Conservation (phyloP, 495 filamentous ascomycete species). For the Friedmanniomyces simplex region DNA sequence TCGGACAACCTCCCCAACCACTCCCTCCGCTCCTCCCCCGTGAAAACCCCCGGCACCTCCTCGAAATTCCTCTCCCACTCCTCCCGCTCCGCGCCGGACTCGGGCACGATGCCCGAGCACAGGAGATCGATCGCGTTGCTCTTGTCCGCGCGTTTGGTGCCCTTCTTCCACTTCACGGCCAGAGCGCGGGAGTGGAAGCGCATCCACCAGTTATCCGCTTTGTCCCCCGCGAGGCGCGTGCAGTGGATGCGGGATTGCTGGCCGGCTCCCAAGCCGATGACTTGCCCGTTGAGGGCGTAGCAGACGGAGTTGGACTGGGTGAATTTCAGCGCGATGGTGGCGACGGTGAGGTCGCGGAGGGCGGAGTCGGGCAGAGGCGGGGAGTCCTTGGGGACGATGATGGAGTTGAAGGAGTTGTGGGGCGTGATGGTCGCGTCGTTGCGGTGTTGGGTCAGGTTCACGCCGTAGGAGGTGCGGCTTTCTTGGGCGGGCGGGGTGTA, state of each 20-base stretch:
- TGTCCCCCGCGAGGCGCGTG: slow-evolving; percentile 95
- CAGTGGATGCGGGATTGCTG: slow-evolving; percentile 98
- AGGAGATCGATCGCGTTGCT: slow-evolving; percentile 95
- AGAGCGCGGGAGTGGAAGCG: slow-evolving; percentile 85
- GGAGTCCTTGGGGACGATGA: slow-evolving; percentile 75
- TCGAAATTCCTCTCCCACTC: slow-evolving; percentile 85
- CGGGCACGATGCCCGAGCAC: slow-evolving; percentile 77
- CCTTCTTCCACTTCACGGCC: slow-evolving; percentile 89
- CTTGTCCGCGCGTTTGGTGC: slow-evolving; percentile 91
- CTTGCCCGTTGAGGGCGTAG: slow-evolving; percentile 89
- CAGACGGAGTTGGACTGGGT: slow-evolving; percentile 98
- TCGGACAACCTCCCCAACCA: slow-evolving; percentile 73
- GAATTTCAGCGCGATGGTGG: slow-evolving; percentile 94
- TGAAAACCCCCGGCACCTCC: slow-evolving; percentile 76
- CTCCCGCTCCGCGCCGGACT: slow-evolving; percentile 67
- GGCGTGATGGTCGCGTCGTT: slow-evolving; percentile 84
- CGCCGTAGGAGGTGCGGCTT: slow-evolving; percentile 75
- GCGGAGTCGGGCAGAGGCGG: slow-evolving; percentile 65
- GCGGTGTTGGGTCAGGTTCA: slow-evolving; percentile 76
- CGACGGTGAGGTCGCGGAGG: slow-evolving; percentile 81
- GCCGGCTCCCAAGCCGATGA: slow-evolving; percentile 88
- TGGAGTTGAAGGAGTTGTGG: slow-evolving; percentile 65
- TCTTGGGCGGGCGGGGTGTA: slow-evolving; percentile 70
- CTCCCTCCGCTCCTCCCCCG: slow-evolving; percentile 66
- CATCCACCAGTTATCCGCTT: slow-evolving; percentile 99